Evolutionary conservation across 2,329 filamentous ascomycete species (phyloP), one percentile per base, ranked within the genome.

Genomic region (Diaporthe destruens): DNA sequence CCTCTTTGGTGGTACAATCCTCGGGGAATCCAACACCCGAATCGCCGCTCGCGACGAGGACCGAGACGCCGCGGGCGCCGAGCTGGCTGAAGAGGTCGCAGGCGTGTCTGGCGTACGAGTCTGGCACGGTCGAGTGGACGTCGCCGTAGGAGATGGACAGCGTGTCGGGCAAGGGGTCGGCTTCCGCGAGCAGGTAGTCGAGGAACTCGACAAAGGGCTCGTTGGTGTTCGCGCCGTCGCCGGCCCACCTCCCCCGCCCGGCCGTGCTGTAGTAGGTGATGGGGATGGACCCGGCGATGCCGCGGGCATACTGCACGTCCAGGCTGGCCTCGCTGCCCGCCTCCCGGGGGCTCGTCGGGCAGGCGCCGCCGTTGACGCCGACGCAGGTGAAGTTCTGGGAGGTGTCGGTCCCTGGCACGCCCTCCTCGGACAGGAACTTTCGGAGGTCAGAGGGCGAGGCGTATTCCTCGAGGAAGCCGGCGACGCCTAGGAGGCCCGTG

Each of bases 61-160:
- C 84, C 0, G 90, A 89, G 23, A 93, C 88, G 44, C 92, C 92
- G 18, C 92, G 88, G 0, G 89, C 86, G 32, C 90, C 90, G 6
- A 94, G 86, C 74, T 92, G 89, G 49, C 85, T 85, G 80, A 93
- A 93, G 42, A 90, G 87, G 71, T 88, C 84, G 77, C 87, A 86
- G 23, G 83, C 80, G 9, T 81, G 80, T 25, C 76, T 84, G 12
- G 89, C 87, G 78, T 93, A 93, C 3, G 84, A 81, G 42, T 82
- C 81, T 0, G 91, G 90, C 0, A 93, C 83, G 6, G 76, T 76
- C 57, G 75, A 72, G 72, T 94, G 92, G 59, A 91, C 86, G 76
- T 93, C 91, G 34, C 90, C 91, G 77, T 94, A 94, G 0, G 91
- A 93, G n/a, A 90, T 92, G 53, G 87, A 88, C 54, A 94, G 85